Base-by-base conservation (phyloP, 495 filamentous ascomycete species). In the Cercophora samala region DNA sequence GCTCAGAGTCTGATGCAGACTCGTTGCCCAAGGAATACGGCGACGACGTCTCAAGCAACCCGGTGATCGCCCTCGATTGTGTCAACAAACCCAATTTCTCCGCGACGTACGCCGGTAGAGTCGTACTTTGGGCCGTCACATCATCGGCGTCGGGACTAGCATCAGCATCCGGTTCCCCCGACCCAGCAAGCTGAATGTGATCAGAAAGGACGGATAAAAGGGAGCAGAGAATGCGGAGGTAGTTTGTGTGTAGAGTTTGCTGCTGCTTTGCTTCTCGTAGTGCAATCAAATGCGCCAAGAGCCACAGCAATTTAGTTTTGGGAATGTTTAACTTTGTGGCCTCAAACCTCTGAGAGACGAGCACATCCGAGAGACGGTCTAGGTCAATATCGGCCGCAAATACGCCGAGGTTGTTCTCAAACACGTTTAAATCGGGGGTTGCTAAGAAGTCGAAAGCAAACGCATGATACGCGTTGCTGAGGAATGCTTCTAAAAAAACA, bases 271-370 rank as follows among this genome's bases (percentile, higher is more conserved):
- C 75, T 46, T 85, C 83, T 68, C 90, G 86, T 58, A 97, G 86
- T 70, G 85, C 91, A 60, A 97, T 90, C 66, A 93, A 87, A 73
- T 96, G 90, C 22, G 90, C 84, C 60, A 97, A 78, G 22, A 99
- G 81, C 90, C 93, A 96, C 22, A 93, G 78, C 18, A 83, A 82
- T 23, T 73, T 73, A 51, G 78, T 71, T 60, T 71, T 71, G 11
- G 68, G 62, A 5, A 56, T 60, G 53, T 64, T 56, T 15, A 69
- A 61, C 61, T 73, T 71, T n/a, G 64, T 58, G 4, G 64, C 64
- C n/a, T 71, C 55, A 1, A 62, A 18, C 1, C 58, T 19, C 1
- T 58, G 58, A 25, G 55, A 64, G 46, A 64, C 22, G 32, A 76
- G 54, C 9, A 68, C 68, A 17, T 67, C 60, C 0, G 76, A 78